Evolutionary conservation across 768 basidiomycete species (phyloP).

Genomic region (Austroboletus eburneus): DNA sequence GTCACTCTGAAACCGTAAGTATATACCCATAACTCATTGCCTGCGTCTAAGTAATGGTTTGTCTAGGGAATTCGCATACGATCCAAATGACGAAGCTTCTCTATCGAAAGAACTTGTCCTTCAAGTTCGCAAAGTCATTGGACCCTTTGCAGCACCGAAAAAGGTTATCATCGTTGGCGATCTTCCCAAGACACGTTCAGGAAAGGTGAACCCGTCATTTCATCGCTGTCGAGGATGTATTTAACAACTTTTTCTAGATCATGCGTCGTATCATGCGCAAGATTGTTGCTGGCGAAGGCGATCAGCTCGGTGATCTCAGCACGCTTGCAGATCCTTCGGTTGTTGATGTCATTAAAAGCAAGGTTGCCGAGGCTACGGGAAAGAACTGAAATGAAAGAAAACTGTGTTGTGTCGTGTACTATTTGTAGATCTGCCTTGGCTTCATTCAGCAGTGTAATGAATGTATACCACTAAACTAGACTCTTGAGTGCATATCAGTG

Average conservation of each 20-base stretch:
- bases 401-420: slow-evolving; percentile 1
- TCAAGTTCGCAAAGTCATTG: slow-evolving; percentile 96
- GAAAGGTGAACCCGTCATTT: slow-evolving; percentile 54
- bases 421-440: background rate
- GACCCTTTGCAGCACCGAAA: slow-evolving; percentile 97
- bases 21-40: background rate
- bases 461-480: background rate
- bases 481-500: too few relatives aligned
- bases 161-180: slow-evolving; percentile 80
- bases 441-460: background rate
- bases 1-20: slow-evolving; percentile 91
- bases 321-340: slow-evolving; percentile 87
- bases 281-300: slow-evolving; percentile 90
- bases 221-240: background rate
- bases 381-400: slow-evolving; percentile 14
- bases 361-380: slow-evolving; percentile 49
- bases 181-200: slow-evolving; percentile 91
- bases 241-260: slow-evolving; percentile 44
- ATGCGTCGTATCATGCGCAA: slow-evolving; percentile 97
- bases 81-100: slow-evolving; percentile 60
- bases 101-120: slow-evolving; percentile 86
- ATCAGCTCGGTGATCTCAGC: slow-evolving; percentile 92
- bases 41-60: background rate
- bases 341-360: slow-evolving; percentile 81
- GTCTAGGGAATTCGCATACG: slow-evolving; percentile 75